A percentile compares a stretch with the other conserved stretches of the same genome.
phyloP scores from a whole-genome alignment of 306 rosid species.

The Corylus americana region DNA sequence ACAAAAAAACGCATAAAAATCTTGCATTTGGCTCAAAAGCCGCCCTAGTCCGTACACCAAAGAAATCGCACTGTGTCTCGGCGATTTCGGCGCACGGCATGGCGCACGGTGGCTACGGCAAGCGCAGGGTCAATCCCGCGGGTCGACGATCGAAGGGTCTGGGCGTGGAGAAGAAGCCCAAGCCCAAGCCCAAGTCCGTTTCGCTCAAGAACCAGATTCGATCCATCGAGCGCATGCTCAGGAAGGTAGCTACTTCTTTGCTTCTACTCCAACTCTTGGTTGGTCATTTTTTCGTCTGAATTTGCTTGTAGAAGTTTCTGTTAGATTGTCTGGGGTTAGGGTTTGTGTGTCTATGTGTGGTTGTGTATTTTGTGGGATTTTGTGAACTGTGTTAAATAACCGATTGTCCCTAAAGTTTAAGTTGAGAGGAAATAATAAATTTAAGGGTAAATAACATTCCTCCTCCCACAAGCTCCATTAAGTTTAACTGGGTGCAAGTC shows the following conservation, averaged over 20 bases:
- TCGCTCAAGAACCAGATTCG: slow-evolving; percentile 97
- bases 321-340: slow-evolving; percentile 9
- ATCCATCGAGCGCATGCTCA: slow-evolving; percentile 86
- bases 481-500: too few relatives aligned
- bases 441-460: too few relatives aligned
- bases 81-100: slow-evolving; percentile 33
- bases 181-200: slow-evolving; percentile 72
- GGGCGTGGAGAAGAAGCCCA: slow-evolving; percentile 66
- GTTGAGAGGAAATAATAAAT: too few relatives aligned
- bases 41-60: background rate
- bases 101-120: slow-evolving; percentile 92
- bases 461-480: too few relatives aligned
- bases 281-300: background rate
- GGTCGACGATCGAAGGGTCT: slow-evolving; percentile 72
- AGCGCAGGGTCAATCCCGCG: slow-evolving; percentile 78
- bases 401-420: too few relatives aligned
- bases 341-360: background rate
- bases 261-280: background rate
- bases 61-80: background rate
- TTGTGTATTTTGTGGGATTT: background rate
- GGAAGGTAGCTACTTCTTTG: slow-evolving; percentile 52
- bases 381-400: too few relatives aligned
- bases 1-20: too few relatives aligned
- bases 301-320: background rate
- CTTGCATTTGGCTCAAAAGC: too few relatives aligned